These are phyloP conservation scores for Yamadazyma laniorum DNA, from an alignment of 805 yeast genomes.

Conservation along the genomic window DNA sequence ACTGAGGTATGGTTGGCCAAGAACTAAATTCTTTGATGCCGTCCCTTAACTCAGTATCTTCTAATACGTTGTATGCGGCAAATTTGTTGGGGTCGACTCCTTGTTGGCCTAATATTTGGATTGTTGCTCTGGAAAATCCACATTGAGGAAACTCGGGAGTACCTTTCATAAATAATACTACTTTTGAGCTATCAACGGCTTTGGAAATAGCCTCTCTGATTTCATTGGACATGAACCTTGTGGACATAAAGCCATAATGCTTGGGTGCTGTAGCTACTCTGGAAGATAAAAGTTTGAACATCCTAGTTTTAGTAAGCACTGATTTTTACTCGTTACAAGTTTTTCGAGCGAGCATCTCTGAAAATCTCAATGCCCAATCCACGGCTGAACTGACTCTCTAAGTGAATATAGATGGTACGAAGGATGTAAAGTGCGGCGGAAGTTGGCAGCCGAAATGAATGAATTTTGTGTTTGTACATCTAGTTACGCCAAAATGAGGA, in stretches of 20 bases:
- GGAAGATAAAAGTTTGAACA: conserved; percentile 5
- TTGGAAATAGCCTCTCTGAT: conserved; percentile 79
- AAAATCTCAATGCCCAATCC: not conserved
- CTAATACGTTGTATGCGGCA: conserved; percentile 95
- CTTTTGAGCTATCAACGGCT: conserved; percentile 88
- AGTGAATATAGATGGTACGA: too few species aligned
- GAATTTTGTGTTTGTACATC: too few species aligned
- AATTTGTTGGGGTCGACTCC: conserved; percentile 96
- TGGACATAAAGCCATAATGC: conserved; percentile 3
- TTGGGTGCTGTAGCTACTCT: conserved; percentile 5
- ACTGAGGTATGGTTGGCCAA: conserved; percentile 99
- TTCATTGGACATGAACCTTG: conserved; percentile 67
- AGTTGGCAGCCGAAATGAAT: too few species aligned
- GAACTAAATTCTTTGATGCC: conserved; percentile 94
- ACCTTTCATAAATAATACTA: conserved; percentile 97
- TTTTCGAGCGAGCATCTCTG: not conserved
- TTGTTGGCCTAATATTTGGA: conserved; percentile 88
- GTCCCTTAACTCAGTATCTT: conserved; percentile 88
- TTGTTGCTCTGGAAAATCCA: conserved; percentile 95
- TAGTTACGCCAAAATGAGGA: too few species aligned
- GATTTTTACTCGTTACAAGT: conserved; percentile 6
- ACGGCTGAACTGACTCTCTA: not conserved
- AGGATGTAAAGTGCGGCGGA: too few species aligned
- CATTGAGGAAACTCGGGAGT: conserved; percentile 98
- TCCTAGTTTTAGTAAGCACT: conserved; percentile 7